Base-by-base conservation (phyloP, 805 yeast species). In the Ogataea methylovora region DNA sequence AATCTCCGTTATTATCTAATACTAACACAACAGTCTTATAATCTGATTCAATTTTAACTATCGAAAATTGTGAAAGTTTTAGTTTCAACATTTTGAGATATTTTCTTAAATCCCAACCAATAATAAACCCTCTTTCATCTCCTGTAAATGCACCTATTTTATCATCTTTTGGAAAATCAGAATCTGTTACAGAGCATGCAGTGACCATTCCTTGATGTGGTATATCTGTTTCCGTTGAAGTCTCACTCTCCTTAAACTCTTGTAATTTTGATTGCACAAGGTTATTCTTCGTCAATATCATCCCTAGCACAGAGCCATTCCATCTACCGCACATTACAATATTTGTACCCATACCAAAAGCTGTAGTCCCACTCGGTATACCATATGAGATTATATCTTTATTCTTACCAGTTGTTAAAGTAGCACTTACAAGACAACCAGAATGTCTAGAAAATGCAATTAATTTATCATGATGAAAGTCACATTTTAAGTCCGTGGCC, bases 261-360 rank as follows among this genome's bases (percentile, higher is more conserved):
- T 30, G 17, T n/a, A 30, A 9, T 8, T 30, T 30, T 3, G 20
- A n/a, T n/a, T 30, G 16, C 8, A 24, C 23, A n/a, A 33, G n/a
- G 12, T 34, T 34, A 24, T 34, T 30, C 20, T 23, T 18, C 9
- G 19, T 11, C 5, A 43, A 20, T 15, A 30, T 27, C 15, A 33
- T 34, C 12, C 54, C 54, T n/a, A 24, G 47, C 2, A 60, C 45
- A 20, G 47, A 44, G 19, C 62, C 60, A 42, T 58, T 60, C 58
- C 58, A 56, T 35, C 56, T 42, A 8, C 63, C 64, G 37, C 52
- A 55, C 0, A 51, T 38, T 3, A 58, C 32, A 15, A 43, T 39
- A 36, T 51, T 51, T 14, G 43, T 40, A 30, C 55, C 44, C 33
- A 57, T 31, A 15, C 52, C 49, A 35, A 44, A 60, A 6, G 54